Evolutionary conservation across 306 rosid genomes (phyloP), one percentile per base, ranked within the genome.

Genomic region (Fagus crenata): DNA sequence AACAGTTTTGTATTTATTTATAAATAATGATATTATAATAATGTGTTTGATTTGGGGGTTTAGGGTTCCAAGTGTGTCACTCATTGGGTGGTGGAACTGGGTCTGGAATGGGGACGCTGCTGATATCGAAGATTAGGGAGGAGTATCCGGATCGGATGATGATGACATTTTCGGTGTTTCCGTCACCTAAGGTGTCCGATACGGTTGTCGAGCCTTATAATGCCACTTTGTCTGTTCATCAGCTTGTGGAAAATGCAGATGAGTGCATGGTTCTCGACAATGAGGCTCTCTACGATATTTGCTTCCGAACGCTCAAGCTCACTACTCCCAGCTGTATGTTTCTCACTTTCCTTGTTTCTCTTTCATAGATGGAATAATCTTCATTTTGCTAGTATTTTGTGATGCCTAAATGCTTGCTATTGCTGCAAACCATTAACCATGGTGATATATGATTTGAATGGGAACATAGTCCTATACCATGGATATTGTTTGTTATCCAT

Each of bases 221-320:
- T 7, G 86, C 86, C 49, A 77, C 87, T 31, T 37, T 84, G 7
- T 84, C 87, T 1, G 87, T 84, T 35, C 87, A 84, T 55, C 87
- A 84, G 78, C 87, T 84, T 61, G 87, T 84, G 4, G 87, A 84
- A 70, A 84, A 84, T 13, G 87, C 87, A 0, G 87, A 84, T 1
- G 87, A 84, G 77, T 84, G 87, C 33, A 84, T 84, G 87, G 87
- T 84, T 7, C 87, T 84, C 1, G 84, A 84, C 73, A 84, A 84
- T 14, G 87, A 84, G 67, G 87, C 87, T 7, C 83, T 84, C 40
- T 83, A 83, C 6, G 86, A 83, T 7, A 83, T 83, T 59, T 83
- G 86, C 78, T 83, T 83, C 77, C 71, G 87, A 11, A 84, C 87
- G 0, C 87, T 84, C 49, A 84, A 84, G 49, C 87, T 84, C 76